Evolutionary conservation across 1,139 yeast species (phyloP), one percentile per base, ranked within the genome.

Genomic region (Keqinozyma sinolaborantium): DNA sequence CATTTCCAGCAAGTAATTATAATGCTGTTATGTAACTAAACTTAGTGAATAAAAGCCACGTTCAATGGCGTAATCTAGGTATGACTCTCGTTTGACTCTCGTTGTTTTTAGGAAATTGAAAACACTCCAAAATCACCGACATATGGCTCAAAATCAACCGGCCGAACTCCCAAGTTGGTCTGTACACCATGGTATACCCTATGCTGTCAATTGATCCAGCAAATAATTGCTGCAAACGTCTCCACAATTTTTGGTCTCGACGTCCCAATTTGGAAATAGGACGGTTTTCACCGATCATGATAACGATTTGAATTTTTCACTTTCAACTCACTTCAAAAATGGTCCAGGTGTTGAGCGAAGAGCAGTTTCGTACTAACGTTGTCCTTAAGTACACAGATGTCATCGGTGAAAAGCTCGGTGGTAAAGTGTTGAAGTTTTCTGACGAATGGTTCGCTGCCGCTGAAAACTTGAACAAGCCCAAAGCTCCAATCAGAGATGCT

Each of bases 371-470:
- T 44, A 42, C 58, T 21, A 53, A 64, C 33, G 53, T 76, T 34
- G 77, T 71, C 16, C 63, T 59, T 40, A 60, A 71, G 40, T 75
- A 73, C 51, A 73, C 79, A 28, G 77, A 92, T 54, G 87, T 88
- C n/a, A 74, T 87, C 41, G 94, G 92, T 29, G 83, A 77, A 44
- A 83, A 83, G 48, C 64, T 90, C 5, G 97, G 95, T 3, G 96
- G 95, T 2, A 57, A 72, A 40, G 77, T 87, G 12, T 50, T 83
- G 23, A 60, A 73, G 14, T 77, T 73, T 50, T 81, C 94, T 26
- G 96, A 90, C 54, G 94, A 90, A 60, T 90, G 95, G 94, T 90
- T 90, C 61, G 97, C 97, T 1, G 90, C 78, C 30, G 97, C 97
- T n/a, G 76, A 72, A 29, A 90, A 90, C 60, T 71, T 90, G 50